These are phyloP conservation scores for Lepidopterella palustris DNA, from an alignment of 495 filamentous ascomycete species.

Conservation along the genomic window DNA sequence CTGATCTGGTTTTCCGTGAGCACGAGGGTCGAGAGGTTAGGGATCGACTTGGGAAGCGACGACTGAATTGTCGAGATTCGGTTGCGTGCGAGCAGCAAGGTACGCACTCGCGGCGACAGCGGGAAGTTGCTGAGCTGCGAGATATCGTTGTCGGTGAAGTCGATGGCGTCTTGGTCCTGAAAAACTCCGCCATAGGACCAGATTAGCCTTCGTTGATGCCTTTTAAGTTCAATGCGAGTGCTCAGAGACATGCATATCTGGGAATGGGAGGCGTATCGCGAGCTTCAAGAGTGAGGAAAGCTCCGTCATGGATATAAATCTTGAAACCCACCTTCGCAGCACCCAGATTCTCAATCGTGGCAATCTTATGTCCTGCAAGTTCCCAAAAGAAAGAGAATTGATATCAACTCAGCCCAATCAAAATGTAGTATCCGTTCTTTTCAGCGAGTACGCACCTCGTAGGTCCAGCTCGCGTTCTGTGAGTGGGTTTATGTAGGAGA, in stretches of 20 bases:
- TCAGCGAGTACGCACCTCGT: constrained; percentile 76
- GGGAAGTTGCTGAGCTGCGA: constrained; percentile 85
- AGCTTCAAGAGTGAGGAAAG: not conserved
- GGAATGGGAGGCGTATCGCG: not conserved
- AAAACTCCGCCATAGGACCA: not conserved
- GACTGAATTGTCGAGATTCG: constrained; percentile 75
- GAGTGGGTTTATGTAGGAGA: constrained; percentile 92
- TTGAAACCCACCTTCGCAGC: constrained; percentile 71
- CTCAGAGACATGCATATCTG: not conserved
- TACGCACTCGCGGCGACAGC: constrained; percentile 77
- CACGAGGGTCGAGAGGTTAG: constrained; percentile 69
- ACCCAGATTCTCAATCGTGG: constrained; percentile 95
- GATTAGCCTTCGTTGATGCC: too few relatives aligned
- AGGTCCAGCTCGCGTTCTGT: constrained; percentile 98
- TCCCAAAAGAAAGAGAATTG: constrained; percentile 47
- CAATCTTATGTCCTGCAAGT: constrained; percentile 91
- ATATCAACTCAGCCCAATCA: constrained; percentile 79
- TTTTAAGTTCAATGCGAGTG: too few relatives aligned
- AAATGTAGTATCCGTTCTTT: constrained; percentile 98
- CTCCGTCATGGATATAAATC: not conserved
- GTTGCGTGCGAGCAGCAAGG: constrained; percentile 85
- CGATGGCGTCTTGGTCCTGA: constrained; percentile 84
- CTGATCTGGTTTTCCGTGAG: constrained; percentile 49
- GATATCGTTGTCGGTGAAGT: constrained; percentile 98
- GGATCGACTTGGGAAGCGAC: constrained; percentile 61